These are phyloP conservation scores for Hylodesmum podocarpum DNA, from an alignment of 306 rosid genomes.

Conservation along the genomic window DNA sequence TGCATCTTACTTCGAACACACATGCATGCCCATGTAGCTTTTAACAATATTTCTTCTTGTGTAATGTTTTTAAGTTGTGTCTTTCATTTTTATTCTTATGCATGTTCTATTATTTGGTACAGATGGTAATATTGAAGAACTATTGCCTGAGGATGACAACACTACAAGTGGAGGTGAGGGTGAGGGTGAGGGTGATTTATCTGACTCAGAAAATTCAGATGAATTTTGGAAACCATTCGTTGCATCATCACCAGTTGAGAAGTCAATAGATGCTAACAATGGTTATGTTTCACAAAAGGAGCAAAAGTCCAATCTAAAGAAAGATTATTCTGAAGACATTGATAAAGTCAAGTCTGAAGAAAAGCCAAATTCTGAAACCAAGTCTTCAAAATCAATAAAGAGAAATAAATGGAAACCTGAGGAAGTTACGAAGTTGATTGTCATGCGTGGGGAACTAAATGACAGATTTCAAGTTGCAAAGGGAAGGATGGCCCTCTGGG, in stretches of 20 bases:
- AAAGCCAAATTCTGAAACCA: neutral
- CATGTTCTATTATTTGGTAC: neutral
- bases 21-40: neutral
- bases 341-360: neutral
- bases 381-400: slow-evolving; percentile 1
- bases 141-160: neutral
- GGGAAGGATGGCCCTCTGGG: slow-evolving; percentile 14
- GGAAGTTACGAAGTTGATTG: neutral
- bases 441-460: neutral
- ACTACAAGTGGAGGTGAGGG: neutral
- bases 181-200: neutral
- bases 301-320: neutral
- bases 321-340: neutral
- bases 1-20: neutral
- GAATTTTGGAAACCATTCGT: slow-evolving; percentile 3
- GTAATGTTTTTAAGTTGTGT: neutral
- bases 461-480: slow-evolving; percentile 5
- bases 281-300: neutral
- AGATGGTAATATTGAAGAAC: neutral
- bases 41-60: neutral
- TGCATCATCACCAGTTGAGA: neutral
- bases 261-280: neutral
- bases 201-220: neutral
- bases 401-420: slow-evolving; percentile 4
- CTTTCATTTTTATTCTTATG: neutral